Base-by-base conservation (phyloP, 345 rosid genomes). In the Ceriops decandra region DNA sequence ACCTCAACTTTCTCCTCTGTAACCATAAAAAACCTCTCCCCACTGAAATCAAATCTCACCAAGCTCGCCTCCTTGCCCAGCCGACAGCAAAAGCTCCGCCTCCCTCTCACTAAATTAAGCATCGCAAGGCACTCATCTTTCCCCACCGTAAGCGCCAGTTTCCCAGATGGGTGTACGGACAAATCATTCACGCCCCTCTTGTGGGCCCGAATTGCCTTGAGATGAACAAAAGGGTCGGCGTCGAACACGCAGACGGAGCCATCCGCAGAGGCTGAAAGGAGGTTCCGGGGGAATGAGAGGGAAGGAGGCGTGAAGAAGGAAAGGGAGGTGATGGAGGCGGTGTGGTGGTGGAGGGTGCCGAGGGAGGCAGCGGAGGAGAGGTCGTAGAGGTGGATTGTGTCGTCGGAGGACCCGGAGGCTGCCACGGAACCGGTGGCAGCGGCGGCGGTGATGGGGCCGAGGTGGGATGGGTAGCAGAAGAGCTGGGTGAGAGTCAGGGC, bases 401-500 rank as follows among this genome's bases (percentile, higher is more conserved):
- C 97, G 62, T 90, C 93, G 28, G 85, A 81, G 33, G 90, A 84
- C 5, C 96, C 97, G 8, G 99, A 88, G 4, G 96, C 96, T 0
- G 93, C 96, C 62, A 82, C 88, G 66, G 95, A 82, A 17, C 93
- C 96, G 7, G 96, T 68, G 71, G 90, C 85, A 51, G 95, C 88
- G 60, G 85, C 92, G 71, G 92, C 60, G 73, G 90, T 85, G 82
- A 95, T 86, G n/a, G 93, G 83, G 67, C 91, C 80, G 70, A 73
- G 82, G 82, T 95, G 97, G 70, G 97, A 85, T 3, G 89, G 96
- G 82, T 95, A 91, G n/a, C 95, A 88, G 85, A 91, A 91, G 82
- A 87, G 79, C 61, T 81, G 92, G 66, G 83, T 70, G 13, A 93
- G 82, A 58, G 88, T 81, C 24, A 86, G 85, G 76, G 81, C 51